Evolutionary conservation across 192 early-diverging fungal genomes (phyloP).

Genomic region (Umbelopsis isabellina): DNA sequence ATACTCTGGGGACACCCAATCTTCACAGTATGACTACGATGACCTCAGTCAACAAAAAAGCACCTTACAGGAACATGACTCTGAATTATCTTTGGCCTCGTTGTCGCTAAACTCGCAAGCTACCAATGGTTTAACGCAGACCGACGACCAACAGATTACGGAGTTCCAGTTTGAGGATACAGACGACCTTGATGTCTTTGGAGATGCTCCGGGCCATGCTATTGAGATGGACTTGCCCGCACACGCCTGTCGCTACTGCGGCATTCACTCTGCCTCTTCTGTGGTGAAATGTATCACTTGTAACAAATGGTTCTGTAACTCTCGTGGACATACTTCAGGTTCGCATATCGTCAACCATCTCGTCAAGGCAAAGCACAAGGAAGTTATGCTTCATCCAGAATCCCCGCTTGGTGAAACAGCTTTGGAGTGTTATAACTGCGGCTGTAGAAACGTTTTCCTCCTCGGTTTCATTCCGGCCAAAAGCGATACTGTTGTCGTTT

Average conservation of each 20-base stretch:
- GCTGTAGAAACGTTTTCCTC: conserved; percentile 91
- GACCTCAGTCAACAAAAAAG: conserved; percentile 54
- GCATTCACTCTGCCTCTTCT: conserved; percentile 82
- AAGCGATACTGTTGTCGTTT: conserved; percentile 94
- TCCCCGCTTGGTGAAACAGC: conserved; percentile 91
- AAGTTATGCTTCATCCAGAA: conserved; percentile 92
- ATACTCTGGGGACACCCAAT: conserved; percentile 59
- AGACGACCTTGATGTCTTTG: conserved; percentile 59
- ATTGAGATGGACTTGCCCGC: conserved; percentile 65
- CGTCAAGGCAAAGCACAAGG: conserved; percentile 91
- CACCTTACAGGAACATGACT: conserved; percentile 45
- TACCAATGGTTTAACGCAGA: conserved; percentile 21
- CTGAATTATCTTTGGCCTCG: conserved; percentile 51
- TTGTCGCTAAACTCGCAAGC: conserved; percentile 44
- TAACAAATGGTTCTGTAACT: conserved; percentile 97
- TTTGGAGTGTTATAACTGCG: conserved; percentile 98
- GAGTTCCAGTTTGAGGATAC: conserved; percentile 51
- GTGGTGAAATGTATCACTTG: conserved; percentile 94
- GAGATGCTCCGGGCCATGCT: conserved; percentile 43
- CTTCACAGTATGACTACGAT: conserved; percentile 70
- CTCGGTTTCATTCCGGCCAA: conserved; percentile 99
- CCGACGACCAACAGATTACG: conserved; percentile 24
- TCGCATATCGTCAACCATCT: conserved; percentile 97
- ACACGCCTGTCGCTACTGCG: conserved; percentile 94
- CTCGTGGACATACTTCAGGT: conserved; percentile 84